Conservation (phyloP, 75 land plant species). For the Cupressus sempervirens region DNA sequence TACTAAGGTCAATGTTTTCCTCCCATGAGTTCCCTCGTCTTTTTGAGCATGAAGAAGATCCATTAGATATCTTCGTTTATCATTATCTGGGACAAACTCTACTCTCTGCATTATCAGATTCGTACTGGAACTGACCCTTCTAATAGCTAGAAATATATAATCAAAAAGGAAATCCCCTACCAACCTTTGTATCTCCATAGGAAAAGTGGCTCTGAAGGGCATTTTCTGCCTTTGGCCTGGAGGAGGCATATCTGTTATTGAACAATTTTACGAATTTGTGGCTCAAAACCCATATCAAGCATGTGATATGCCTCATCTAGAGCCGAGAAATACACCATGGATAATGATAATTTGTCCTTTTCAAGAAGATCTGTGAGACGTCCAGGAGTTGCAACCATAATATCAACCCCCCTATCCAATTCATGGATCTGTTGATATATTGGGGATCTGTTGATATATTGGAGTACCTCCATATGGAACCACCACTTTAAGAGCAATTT, state of each 20-base stretch:
- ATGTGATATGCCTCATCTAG: constrained; percentile 96
- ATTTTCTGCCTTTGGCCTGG: constrained; percentile 85
- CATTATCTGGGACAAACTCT: constrained; percentile 77
- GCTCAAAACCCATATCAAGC: constrained; percentile 99
- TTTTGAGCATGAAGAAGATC: constrained; percentile 86
- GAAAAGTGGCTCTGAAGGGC: constrained; percentile 97
- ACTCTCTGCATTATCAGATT: constrained; percentile 92
- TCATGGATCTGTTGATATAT: constrained; percentile 93
- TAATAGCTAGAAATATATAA: constrained; percentile 90
- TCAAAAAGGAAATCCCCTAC: constrained; percentile 83
- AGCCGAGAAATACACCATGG: constrained; percentile 76
- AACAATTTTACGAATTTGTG: constrained; percentile 90
- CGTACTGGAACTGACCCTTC: constrained; percentile 96
- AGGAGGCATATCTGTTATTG: constrained; percentile 90
- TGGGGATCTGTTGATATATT: too few species aligned
- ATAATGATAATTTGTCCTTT: constrained; percentile 80
- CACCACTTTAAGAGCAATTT: too few species aligned
- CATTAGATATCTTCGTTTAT: constrained; percentile 84
- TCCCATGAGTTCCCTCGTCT: constrained; percentile 54
- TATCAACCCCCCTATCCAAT: constrained; percentile 91
- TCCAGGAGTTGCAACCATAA: constrained; percentile 95
- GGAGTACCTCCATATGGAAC: too few species aligned
- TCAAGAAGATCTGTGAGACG: constrained; percentile 80
- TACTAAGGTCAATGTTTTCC: too few species aligned
- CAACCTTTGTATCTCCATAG: constrained; percentile 86